Base-by-base conservation (phyloP, 148 eudicot species). In the Oxyria digyna region DNA sequence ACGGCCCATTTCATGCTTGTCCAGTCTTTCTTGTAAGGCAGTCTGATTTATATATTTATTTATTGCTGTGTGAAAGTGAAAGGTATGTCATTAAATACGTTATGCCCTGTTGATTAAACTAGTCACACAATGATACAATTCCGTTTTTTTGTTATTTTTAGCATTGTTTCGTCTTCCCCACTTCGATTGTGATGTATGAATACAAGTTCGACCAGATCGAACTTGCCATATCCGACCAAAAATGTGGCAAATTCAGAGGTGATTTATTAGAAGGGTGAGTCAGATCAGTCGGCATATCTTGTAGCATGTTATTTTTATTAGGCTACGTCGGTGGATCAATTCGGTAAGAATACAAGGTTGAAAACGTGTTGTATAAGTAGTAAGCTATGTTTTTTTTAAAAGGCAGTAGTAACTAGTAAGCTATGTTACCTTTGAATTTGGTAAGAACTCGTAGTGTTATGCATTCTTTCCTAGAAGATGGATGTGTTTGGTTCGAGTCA, bases 11-110 rank as follows among this genome's bases (percentile, higher is more conserved):
- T 1, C 65, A 14, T 27, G 65, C 31, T 59, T 29, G 65, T 59
- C 37, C 21, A n/a, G 37, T 11, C 32, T 59, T 29, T 29, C 38
- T 59, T 27, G 26, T 14, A 26, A 26, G 64, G 9, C n/a, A 26
- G 13, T 50, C 59, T 26, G 63, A 55, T 55, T 3, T 55, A 29
- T 27, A 6, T 6, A 9, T 33, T 18, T 5, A 4, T 29, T 29
- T 57, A n/a, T n/a, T n/a, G n/a, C n/a, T n/a, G n/a, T n/a, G n/a
- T n/a, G n/a, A n/a, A n/a, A n/a, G n/a, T n/a, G 64, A 27, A 59
- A 59, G 65, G 20, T 59, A 27, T 59, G 65, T 14, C 65, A 59
- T 59, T 59, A 59, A 59, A 27, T 54, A 54, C 38, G 38, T 59
- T 59, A 31, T 15, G 18, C 2, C 37, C 37, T 31, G 65, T 31